Evolutionary conservation across 768 basidiomycete species (phyloP), one percentile per base, ranked within the genome.

Genomic region (Atractiella rhizophila): DNA sequence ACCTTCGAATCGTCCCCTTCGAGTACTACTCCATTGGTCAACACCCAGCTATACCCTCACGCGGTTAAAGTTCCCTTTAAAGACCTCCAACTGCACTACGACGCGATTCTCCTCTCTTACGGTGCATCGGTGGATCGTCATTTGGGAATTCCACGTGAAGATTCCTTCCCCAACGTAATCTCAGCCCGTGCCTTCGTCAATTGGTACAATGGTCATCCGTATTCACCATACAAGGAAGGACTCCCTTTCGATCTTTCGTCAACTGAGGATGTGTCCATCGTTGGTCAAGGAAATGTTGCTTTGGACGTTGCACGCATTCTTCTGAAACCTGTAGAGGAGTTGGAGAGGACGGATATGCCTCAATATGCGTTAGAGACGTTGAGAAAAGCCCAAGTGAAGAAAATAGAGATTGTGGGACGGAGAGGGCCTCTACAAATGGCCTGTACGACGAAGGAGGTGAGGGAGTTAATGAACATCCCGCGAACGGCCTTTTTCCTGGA

Each of bases 201-300:
- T 49, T 94, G 85, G 86, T 96, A 98, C 62, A 96, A 88, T 11
- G 73, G 69, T 35, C 83, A 96, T 56, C 86, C 86, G 2, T 71
- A 71, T 8, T 62, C 64, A 9, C 64, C 68, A 11, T 39, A 51
- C 18, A 37, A 42, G 5, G 29, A 37, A 15, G 28, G 35, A 0
- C 73, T 76, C 1, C 63, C 72, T 0, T 66, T 83, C 2, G 69
- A 78, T 41, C 50, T 64, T 2, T 40, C 43, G 24, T 66, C 66
- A 29, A 59, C 70, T 4, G 55, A 64, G 2, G 76, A 86, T 49
- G 71, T 86, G 23, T 71, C 79, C 1, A 61, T 98, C 40, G 74
- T 96, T 32, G 88, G 91, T 0, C 80, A 83, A 47, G 88, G 88
- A 10, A 94, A 96, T 50, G 86, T 98, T 42, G 76, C 85, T 7